phyloP scores from a whole-genome alignment of 345 rosid genomes.

The Gossypium turneri region DNA sequence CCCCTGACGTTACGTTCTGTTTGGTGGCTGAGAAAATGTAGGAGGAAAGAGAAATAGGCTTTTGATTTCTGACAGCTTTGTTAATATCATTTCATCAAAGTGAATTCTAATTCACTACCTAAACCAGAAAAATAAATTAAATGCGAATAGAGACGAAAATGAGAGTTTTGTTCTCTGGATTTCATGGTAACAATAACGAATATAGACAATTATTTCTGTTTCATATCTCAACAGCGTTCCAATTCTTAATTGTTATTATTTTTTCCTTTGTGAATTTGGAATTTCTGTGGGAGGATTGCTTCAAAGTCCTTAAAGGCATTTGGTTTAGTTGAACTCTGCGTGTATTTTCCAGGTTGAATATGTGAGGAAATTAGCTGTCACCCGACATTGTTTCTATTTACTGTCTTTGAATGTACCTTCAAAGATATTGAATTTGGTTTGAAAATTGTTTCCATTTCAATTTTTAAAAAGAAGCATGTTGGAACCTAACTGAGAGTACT shows the following conservation, averaged over 20 bases:
- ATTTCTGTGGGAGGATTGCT: neutral
- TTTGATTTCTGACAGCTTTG: constrained; percentile 6
- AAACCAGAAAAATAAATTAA: neutral
- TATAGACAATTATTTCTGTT: neutral
- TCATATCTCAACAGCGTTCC: constrained; percentile 5
- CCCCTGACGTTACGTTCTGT: neutral
- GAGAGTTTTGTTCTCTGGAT: neutral
- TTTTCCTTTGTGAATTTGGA: neutral
- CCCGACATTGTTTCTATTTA: neutral
- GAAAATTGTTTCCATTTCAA: neutral
- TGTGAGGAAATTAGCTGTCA: neutral
- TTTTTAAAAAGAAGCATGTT: neutral
- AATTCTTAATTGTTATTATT: neutral
- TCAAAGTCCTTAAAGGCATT: neutral
- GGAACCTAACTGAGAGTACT: neutral
- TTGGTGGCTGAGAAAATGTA: constrained; percentile 18
- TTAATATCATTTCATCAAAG: neutral
- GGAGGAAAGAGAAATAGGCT: neutral
- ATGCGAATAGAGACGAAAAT: neutral
- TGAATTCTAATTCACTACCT: neutral
- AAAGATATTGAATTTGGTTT: neutral
- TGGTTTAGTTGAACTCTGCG: too few species aligned
- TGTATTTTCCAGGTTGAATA: neutral
- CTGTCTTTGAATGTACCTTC: constrained; percentile 7
- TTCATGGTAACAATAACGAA: neutral